Base-by-base conservation (phyloP, 163 green algal species). In the Trebouxia gelatinosa region DNA sequence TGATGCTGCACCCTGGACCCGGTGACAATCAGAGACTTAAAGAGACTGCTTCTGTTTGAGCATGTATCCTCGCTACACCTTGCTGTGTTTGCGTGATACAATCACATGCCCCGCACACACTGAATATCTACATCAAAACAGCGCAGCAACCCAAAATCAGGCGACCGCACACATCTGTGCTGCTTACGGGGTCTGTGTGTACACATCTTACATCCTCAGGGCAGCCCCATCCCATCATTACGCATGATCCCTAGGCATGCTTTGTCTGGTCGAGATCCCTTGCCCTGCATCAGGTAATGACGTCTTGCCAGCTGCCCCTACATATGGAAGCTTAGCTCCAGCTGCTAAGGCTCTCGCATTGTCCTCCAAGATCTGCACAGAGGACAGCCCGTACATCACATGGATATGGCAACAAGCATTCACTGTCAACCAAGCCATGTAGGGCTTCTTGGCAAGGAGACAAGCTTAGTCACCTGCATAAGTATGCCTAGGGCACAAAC, bases 191-290 rank as follows among this genome's bases (percentile, higher is more conserved):
- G n/a, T n/a, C n/a, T n/a, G n/a, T n/a, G n/a, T n/a, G n/a, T n/a
- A n/a, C n/a, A n/a, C n/a, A n/a, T n/a, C n/a, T n/a, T n/a, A n/a
- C n/a, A n/a, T n/a, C n/a, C n/a, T n/a, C n/a, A n/a, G n/a, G n/a
- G n/a, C n/a, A n/a, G n/a, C n/a, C n/a, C n/a, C n/a, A n/a, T n/a
- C n/a, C n/a, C n/a, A n/a, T n/a, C n/a, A 11, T 72, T 37, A 72
- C n/a, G 64, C 64, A 72, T 72, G 64, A 32, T 72, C 64, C 29
- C 64, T 29, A 51, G 64, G 64, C 64, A 72, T 72, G 37, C 28
- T 23, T 34, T 72, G 64, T 29, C 64, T 72, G 64, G 50, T 1
- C 64, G 35, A 3, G 64, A 34, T 21, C 32, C 28, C 28, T 76
- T 64, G 16, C 48, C 19, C 19, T 58, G 48, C 16, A 58, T 59